phyloP scores from a whole-genome alignment of 1,284 basidiomycete genomes.

The Irpex lacteus region DNA sequence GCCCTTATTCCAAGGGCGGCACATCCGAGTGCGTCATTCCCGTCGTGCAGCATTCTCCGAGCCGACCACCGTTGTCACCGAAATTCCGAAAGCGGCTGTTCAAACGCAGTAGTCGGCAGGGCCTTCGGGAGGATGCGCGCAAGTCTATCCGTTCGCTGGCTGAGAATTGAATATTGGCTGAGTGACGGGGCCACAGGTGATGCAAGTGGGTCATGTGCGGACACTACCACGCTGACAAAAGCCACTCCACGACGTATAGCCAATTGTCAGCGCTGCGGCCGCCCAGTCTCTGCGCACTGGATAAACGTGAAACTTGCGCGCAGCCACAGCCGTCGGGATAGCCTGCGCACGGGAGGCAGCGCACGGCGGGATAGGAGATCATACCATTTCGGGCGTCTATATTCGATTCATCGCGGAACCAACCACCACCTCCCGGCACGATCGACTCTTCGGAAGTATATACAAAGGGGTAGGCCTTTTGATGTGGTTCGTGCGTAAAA shows the following conservation, averaged over 20 bases:
- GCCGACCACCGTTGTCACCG: neutral
- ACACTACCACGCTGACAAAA: neutral
- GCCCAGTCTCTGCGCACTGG: neutral
- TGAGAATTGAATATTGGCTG: neutral
- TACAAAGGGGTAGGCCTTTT: neutral
- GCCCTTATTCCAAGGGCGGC: neutral
- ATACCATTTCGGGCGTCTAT: neutral
- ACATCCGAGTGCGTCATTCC: neutral
- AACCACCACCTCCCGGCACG: neutral
- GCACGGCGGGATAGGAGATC: neutral
- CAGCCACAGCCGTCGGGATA: neutral
- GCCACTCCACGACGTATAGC: neutral
- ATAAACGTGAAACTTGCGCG: neutral
- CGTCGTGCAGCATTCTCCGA: neutral
- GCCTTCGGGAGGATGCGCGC: neutral
- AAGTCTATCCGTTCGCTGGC: too few relatives aligned
- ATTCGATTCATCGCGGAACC: neutral
- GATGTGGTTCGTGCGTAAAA: neutral
- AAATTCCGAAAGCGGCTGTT: neutral
- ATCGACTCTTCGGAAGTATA: neutral
- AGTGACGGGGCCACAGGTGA: neutral
- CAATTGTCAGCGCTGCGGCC: neutral
- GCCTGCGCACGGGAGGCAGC: too few relatives aligned
- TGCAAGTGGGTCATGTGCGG: neutral
- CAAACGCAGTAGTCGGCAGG: neutral